Conservation (phyloP, 805 yeast genomes). For the Candida quercuum region DNA sequence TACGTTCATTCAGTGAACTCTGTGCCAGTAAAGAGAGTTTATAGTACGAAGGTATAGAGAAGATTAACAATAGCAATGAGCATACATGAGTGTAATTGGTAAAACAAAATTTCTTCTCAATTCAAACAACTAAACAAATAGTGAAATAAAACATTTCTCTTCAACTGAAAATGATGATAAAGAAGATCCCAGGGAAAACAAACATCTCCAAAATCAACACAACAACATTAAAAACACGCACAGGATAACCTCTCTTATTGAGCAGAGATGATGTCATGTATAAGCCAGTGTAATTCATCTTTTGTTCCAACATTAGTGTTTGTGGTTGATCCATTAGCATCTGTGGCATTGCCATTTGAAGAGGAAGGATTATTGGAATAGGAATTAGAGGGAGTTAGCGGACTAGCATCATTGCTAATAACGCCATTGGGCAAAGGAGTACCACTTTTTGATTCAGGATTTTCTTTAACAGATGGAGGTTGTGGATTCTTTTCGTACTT, state of each 20-base stretch:
- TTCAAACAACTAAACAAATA: background rate
- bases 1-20: conserved; percentile 7
- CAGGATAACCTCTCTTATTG: conserved; percentile 8
- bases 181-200: background rate
- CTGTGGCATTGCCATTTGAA: background rate
- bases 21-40: conserved; percentile 15
- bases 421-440: too few relatives aligned
- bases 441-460: background rate
- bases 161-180: background rate
- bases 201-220: too few relatives aligned
- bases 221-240: background rate
- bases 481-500: background rate
- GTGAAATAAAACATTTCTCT: too few relatives aligned
- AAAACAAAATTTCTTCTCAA: too few relatives aligned
- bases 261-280: conserved; percentile 47
- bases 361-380: too few relatives aligned
- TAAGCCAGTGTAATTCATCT: conserved; percentile 67
- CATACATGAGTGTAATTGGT: too few relatives aligned
- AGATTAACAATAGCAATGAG: too few relatives aligned
- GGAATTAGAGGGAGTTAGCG: too few relatives aligned
- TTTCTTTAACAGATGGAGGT: background rate
- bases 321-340: background rate
- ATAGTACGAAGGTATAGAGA: conserved; percentile 4
- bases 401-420: too few relatives aligned
- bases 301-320: conserved; percentile 44